Base-by-base conservation (phyloP, 306 rosid species). In the Vigna mungo region DNA sequence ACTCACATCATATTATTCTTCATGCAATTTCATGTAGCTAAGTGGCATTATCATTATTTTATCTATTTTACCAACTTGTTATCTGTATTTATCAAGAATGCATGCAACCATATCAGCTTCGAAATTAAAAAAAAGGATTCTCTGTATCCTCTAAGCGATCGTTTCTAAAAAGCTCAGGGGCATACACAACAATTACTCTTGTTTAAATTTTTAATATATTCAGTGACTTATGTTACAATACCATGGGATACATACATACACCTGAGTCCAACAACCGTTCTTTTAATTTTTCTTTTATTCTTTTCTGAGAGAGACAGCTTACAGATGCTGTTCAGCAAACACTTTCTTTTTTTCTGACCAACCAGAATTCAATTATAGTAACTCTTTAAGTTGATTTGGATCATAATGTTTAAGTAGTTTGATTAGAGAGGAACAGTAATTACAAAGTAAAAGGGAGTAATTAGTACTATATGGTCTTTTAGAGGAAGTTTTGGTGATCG, bases 401-500 rank as follows among this genome's bases (percentile, higher is more conserved):
- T 77, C 74, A 83, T 79, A 68, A 87, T 65, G 82, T 39, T 60
- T 44, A 71, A 67, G 71, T 70, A 65, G 76, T 52, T 71, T 78
- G 72, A 81, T 62, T 43, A 20, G 55, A 47, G 68, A 75, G 84
- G 79, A 74, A 85, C 87, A 85, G 88, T 87, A 87, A 81, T 78
- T 87, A 75, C 77, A 81, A 92, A 89, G 87, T 80, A 86, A 92
- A 92, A 92, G 90, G 85, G 78, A 71, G 95, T 85, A 88, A 92
- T 92, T 88, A 88, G 90, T 92, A 66, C 58, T 70, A 79, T 41
- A 79, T 85, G 89, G 82, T 88, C 86, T 82, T 92, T 85, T 79
- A 66, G 83, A 84, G 80, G 78, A 89, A 86, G 90, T 76, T 83
- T 90, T 79, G 68, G 53, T 66, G 62, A 80, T 71, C 32, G 47